Percentiles rank a stretch among this genome's conserved stretches.
Conservation (phyloP, 495 filamentous ascomycete genomes). For the Penicillium herquei region DNA sequence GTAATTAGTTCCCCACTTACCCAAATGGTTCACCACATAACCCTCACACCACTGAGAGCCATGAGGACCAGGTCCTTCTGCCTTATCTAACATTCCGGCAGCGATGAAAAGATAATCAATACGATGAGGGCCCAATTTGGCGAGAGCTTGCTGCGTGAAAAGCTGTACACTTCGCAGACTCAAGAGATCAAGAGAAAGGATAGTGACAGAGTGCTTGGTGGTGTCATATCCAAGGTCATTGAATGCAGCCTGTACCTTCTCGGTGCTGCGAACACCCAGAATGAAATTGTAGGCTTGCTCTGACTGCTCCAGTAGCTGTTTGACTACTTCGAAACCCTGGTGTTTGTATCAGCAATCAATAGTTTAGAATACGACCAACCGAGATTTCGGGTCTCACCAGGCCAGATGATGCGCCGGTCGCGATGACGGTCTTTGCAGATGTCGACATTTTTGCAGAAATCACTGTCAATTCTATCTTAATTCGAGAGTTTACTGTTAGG, state of each 20-base stretch:
- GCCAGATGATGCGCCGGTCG: constrained; percentile 30
- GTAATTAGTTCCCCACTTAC: constrained; percentile 14
- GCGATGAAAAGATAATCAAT: constrained; percentile 23
- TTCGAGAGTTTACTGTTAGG: background rate
- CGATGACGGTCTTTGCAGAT: constrained; percentile 22
- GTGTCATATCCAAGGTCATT: constrained; percentile 21
- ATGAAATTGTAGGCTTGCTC: constrained; percentile 27
- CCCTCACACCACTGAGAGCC: constrained; percentile 28
- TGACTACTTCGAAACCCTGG: constrained; percentile 31
- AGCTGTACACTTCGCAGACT: constrained; percentile 24
- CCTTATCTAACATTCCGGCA: constrained; percentile 21
- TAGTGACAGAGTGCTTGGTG: constrained; percentile 17
- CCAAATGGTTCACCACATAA: constrained; percentile 28
- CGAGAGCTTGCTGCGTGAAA: constrained; percentile 22
- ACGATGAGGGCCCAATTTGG: constrained; percentile 14
- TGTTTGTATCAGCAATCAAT: constrained; percentile 5
- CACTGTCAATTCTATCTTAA: background rate
- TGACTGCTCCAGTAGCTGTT: constrained; percentile 25
- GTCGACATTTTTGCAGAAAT: constrained; percentile 8
- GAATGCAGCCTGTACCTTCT: constrained; percentile 19
- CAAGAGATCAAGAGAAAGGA: constrained; percentile 25
- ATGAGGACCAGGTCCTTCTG: constrained; percentile 22
- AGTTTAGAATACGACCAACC: background rate
- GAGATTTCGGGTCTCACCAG: constrained; percentile 14
- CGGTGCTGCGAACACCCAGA: constrained; percentile 25